Evolutionary conservation across 148 eudicot genomes (phyloP).

Genomic region (Polygonum maritimum): DNA sequence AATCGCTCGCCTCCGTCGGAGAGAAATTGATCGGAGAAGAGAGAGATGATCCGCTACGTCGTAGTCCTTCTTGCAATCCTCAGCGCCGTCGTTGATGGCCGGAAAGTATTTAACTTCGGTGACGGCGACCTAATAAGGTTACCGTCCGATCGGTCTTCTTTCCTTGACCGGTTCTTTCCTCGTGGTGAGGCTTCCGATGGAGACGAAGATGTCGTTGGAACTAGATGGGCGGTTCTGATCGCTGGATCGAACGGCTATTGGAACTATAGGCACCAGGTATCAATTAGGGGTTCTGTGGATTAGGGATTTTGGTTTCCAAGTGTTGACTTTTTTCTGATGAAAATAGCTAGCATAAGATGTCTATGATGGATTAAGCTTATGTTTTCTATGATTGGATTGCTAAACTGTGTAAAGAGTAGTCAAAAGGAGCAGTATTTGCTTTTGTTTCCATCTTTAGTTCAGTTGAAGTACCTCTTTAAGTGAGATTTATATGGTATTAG

Average conservation of each 20-base stretch:
- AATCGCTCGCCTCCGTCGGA: not conserved
- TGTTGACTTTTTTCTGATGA: not conserved
- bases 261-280: constrained; percentile 97
- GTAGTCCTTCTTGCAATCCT: constrained; percentile 6
- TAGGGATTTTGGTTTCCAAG: not conserved
- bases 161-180: constrained; percentile 17
- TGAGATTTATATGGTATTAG: not conserved
- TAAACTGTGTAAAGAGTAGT: too few species aligned
- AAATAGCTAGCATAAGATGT: not conserved
- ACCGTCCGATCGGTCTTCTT: constrained; percentile 20
- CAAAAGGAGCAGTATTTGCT: too few species aligned
- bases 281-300: not conserved
- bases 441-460: not conserved
- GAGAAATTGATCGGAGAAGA: not conserved
- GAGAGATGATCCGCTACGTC: constrained; percentile 17
- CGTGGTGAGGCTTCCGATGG: constrained; percentile 3
- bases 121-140: constrained; percentile 21
- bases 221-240: constrained; percentile 83
- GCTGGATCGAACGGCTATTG: constrained; percentile 96
- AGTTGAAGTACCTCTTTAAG: too few species aligned
- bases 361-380: too few species aligned
- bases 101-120: constrained; percentile 15
- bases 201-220: constrained; percentile 35
- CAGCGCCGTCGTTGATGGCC: constrained; percentile 17
- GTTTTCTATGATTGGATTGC: too few species aligned